These are phyloP conservation scores for Heliamphora pulchella DNA, from an alignment of 179 eudicot species.

Conservation along the genomic window DNA sequence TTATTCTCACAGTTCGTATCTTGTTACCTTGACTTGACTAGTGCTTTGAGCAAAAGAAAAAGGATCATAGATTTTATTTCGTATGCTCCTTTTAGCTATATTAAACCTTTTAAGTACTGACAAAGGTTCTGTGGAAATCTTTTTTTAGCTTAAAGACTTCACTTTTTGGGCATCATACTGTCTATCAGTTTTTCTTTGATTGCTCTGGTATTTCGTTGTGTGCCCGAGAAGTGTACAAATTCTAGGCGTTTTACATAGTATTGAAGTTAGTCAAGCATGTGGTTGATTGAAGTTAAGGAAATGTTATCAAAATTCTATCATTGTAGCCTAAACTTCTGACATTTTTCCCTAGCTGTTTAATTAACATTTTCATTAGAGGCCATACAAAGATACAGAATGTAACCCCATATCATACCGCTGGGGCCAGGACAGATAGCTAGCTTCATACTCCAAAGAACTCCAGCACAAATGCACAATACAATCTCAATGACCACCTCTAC, in stretches of 20 bases:
- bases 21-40: background rate
- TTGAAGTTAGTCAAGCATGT: constrained; percentile 1
- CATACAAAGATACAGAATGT: background rate
- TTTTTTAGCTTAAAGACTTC: background rate
- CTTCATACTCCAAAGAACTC: background rate
- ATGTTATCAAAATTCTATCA: too few species aligned
- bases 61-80: background rate
- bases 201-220: background rate
- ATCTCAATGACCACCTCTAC: background rate
- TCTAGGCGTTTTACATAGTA: constrained; percentile 3
- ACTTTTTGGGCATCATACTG: too few species aligned
- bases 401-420: too few species aligned
- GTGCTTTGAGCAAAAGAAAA: constrained; percentile 1
- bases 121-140: background rate
- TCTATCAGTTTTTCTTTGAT: too few species aligned
- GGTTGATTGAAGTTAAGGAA: background rate
- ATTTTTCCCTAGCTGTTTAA: background rate
- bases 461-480: background rate
- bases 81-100: background rate
- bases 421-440: too few species aligned
- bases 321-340: too few species aligned
- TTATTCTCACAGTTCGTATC: background rate
- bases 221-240: background rate
- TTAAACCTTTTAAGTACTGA: background rate
- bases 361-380: background rate